Conservation (phyloP, 179 eudicot genomes). For the Silene noctiflora region DNA sequence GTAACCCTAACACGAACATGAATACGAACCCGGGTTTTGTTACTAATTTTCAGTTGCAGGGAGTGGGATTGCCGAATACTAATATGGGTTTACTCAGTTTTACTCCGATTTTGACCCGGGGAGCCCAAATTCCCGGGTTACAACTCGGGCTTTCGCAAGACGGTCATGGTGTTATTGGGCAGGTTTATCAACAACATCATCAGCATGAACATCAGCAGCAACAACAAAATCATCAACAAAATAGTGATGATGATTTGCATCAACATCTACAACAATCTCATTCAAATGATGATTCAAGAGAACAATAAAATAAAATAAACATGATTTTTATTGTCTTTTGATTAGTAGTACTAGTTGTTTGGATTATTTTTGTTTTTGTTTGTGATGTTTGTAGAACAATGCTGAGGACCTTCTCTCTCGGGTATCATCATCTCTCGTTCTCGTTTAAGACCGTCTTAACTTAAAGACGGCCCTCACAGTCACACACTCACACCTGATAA, state of each 20-base stretch:
- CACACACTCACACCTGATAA: no score
- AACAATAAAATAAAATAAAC: constrained; percentile 14
- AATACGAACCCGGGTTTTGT: constrained; percentile 18
- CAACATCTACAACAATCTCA: constrained; percentile 30
- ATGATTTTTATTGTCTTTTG: neutral
- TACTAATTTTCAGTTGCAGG: constrained; percentile 32
- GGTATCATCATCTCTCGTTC: no score
- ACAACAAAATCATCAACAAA: constrained; percentile 16
- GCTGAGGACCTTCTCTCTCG: no score
- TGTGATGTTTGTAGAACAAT: no score
- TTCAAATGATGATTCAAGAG: constrained; percentile 38
- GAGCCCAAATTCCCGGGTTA: constrained; percentile 33
- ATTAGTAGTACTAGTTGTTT: neutral
- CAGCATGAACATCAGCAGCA: constrained; percentile 13
- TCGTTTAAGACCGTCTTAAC: no score
- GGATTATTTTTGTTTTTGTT: constrained; percentile 3
- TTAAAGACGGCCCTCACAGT: no score
- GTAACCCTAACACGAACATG: neutral
- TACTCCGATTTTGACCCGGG: constrained; percentile 41
- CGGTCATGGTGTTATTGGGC: constrained; percentile 37
- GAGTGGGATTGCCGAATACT: constrained; percentile 33
- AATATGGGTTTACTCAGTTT: constrained; percentile 45
- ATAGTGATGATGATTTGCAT: constrained; percentile 25
- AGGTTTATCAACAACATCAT: constrained; percentile 30
- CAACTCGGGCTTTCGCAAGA: constrained; percentile 44